These are phyloP conservation scores for Petunia axillaris DNA, from an alignment of 257 asterid species.

Conservation along the genomic window DNA sequence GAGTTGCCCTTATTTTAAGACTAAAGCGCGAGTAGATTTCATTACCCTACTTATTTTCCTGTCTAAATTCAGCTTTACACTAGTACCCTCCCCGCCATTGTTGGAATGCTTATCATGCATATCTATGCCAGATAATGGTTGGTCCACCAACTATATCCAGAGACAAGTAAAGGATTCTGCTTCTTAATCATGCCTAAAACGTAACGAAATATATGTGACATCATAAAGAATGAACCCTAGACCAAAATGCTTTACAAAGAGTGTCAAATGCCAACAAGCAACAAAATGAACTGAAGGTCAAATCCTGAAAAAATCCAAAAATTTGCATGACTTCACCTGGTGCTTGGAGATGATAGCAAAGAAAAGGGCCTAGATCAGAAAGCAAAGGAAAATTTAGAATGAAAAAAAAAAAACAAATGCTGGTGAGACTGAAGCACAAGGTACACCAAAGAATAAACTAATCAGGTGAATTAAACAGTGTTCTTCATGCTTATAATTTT, in stretches of 20 bases:
- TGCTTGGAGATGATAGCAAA: conserved; percentile 8
- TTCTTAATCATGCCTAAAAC: not conserved
- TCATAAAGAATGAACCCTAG: not conserved
- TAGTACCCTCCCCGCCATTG: no score
- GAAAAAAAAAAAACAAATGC: not conserved
- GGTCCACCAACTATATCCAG: not conserved
- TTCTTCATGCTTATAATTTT: not conserved
- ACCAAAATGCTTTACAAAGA: not conserved
- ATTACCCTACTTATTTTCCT: no score
- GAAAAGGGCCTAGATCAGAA: not conserved
- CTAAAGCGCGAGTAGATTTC: no score
- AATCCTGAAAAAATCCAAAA: not conserved
- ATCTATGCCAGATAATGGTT: no score
- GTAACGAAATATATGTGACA: not conserved
- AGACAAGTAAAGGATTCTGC: not conserved
- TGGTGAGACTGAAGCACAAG: not conserved
- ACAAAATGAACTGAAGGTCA: not conserved
- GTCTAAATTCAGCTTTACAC: no score
- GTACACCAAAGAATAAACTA: not conserved
- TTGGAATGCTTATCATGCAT: no score
- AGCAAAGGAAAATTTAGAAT: not conserved
- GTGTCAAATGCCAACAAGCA: not conserved
- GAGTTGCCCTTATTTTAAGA: no score
- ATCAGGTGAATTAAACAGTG: not conserved
- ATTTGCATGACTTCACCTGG: not conserved